These are phyloP conservation scores for Noccaea caerulescens DNA, from an alignment of 345 rosid species.

Conservation along the genomic window DNA sequence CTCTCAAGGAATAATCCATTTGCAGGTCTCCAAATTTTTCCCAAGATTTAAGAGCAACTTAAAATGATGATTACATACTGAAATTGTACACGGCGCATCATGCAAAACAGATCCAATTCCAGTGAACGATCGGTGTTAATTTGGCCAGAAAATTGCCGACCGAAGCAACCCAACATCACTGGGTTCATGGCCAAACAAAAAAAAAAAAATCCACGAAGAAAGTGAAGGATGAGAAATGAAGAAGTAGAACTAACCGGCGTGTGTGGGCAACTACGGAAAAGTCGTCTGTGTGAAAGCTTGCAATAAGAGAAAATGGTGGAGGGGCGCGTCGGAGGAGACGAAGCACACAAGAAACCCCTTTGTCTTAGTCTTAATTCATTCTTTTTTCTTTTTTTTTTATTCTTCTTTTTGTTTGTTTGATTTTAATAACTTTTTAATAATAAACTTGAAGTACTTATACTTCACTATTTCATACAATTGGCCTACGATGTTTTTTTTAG, in stretches of 20 bases:
- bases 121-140: not conserved
- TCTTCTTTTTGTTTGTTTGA: conserved; percentile 8
- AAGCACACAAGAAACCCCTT: conserved; percentile 33
- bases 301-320: conserved; percentile 40
- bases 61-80: not conserved
- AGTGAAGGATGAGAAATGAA: not conserved
- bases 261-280: not conserved
- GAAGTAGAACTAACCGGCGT: conserved; percentile 34
- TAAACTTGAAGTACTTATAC: conserved; percentile 3
- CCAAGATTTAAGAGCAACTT: not conserved
- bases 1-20: not conserved
- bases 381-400: not conserved
- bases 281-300: conserved; percentile 40
- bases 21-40: not conserved
- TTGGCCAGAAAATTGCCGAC: not conserved
- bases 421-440: not conserved
- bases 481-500: not conserved
- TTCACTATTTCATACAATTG: not conserved
- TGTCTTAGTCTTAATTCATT: conserved; percentile 21
- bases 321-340: conserved; percentile 35
- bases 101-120: conserved; percentile 26
- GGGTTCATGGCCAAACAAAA: not conserved
- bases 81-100: not conserved
- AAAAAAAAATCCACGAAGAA: not conserved
- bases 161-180: conserved; percentile 34